phyloP scores from a whole-genome alignment of 306 rosid genomes.

The Trichosanthes truncata region DNA sequence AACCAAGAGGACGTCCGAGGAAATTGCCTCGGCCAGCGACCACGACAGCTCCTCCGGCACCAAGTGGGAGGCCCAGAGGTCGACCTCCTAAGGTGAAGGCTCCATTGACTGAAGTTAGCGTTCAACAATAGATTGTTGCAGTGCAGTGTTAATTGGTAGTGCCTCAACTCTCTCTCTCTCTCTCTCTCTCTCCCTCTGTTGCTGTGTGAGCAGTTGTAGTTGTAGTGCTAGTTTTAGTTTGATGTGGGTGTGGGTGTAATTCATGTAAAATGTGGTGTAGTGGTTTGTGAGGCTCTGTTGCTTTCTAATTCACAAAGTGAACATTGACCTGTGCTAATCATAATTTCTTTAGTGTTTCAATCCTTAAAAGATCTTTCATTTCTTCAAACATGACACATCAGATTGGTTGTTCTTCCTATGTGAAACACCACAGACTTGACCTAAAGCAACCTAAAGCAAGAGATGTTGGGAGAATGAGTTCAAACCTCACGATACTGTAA shows the following conservation, averaged over 20 bases:
- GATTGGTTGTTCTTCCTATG: not conserved
- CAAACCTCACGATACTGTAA: no score
- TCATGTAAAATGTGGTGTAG: slow-evolving; percentile 38
- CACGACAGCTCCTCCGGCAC: not conserved
- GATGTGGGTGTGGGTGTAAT: slow-evolving; percentile 15
- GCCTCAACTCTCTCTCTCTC: not conserved
- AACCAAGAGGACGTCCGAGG: slow-evolving; percentile 68
- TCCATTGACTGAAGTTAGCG: slow-evolving; percentile 49
- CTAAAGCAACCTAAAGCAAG: no score
- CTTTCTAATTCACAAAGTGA: slow-evolving; percentile 12
- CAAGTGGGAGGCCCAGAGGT: slow-evolving; percentile 53
- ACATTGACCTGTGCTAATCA: slow-evolving; percentile 9
- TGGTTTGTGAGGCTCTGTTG: slow-evolving; percentile 23
- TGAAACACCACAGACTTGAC: not conserved
- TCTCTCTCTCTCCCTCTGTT: not conserved
- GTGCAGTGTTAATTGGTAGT: slow-evolving; percentile 12
- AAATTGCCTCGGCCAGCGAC: slow-evolving; percentile 36
- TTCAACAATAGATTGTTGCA: slow-evolving; percentile 27
- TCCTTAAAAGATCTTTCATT: not conserved
- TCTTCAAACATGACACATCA: not conserved
- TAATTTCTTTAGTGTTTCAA: not conserved
- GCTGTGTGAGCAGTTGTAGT: slow-evolving; percentile 11
- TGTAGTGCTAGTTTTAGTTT: slow-evolving; percentile 18
- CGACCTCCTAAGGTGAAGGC: slow-evolving; percentile 78
- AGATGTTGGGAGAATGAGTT: not conserved